Percentiles rank a stretch among this genome's conserved stretches.
These are phyloP conservation scores for Yamadazyma mexicana DNA, from an alignment of 1,139 yeast genomes.

Conservation along the genomic window DNA sequence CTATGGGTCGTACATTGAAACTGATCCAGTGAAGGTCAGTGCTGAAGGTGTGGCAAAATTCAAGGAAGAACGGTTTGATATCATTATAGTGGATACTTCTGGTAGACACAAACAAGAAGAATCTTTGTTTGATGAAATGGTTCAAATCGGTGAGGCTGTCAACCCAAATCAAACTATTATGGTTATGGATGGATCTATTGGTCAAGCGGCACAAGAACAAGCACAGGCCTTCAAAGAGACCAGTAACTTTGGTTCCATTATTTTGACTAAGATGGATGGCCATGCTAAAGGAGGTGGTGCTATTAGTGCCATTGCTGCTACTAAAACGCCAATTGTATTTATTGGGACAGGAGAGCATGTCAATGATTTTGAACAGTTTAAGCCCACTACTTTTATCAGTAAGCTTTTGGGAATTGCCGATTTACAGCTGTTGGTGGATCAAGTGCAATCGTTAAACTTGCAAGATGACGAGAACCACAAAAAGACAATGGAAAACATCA, in stretches of 20 bases:
- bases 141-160: conserved; percentile 84
- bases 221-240: conserved; percentile 93
- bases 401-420: conserved; percentile 94
- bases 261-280: conserved; percentile 96
- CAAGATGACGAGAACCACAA: conserved; percentile 70
- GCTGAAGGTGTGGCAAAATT: conserved; percentile 89
- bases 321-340: conserved; percentile 92
- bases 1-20: conserved; percentile 92
- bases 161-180: conserved; percentile 91
- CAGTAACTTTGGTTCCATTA: conserved; percentile 91
- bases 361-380: conserved; percentile 87
- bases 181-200: conserved; percentile 97
- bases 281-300: conserved; percentile 99
- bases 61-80: conserved; percentile 87
- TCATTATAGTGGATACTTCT: conserved; percentile 94
- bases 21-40: conserved; percentile 93
- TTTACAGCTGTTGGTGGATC: conserved; percentile 90
- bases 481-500: conserved; percentile 88
- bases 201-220: conserved; percentile 97
- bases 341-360: conserved; percentile 99
- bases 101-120: conserved; percentile 97
- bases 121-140: conserved; percentile 90
- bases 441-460: conserved; percentile 81
- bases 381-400: conserved; percentile 86
- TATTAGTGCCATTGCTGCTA: conserved; percentile 96